Percentiles rank a stretch among this genome's conserved stretches.
phyloP scores from a whole-genome alignment of 345 rosid species.

The Kandelia obovata region DNA sequence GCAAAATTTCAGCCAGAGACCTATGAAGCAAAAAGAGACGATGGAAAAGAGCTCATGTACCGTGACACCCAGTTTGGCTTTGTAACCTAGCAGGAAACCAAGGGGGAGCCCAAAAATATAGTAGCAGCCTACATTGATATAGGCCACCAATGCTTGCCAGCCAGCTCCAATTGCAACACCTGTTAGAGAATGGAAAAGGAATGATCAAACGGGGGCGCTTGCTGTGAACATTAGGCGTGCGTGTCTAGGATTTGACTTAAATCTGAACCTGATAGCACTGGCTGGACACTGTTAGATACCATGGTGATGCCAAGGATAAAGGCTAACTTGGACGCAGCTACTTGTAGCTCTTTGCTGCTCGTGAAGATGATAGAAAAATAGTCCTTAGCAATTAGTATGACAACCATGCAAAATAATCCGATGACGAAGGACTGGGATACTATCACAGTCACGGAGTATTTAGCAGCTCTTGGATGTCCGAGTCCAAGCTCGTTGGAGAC shows the following conservation, averaged over 20 bases:
- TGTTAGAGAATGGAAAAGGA: constrained; percentile 9
- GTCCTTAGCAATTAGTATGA: constrained; percentile 46
- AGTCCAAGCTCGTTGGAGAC: constrained; percentile 79
- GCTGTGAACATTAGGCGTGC: neutral
- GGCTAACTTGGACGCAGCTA: constrained; percentile 54
- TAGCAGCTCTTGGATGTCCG: constrained; percentile 71
- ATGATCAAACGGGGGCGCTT: neutral
- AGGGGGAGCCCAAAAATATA: constrained; percentile 74
- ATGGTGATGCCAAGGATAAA: constrained; percentile 69
- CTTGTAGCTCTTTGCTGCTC: constrained; percentile 44
- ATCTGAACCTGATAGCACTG: constrained; percentile 65
- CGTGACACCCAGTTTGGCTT: constrained; percentile 54
- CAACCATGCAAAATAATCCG: constrained; percentile 60
- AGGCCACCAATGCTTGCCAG: constrained; percentile 86
- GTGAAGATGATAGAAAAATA: constrained; percentile 62
- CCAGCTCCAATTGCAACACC: constrained; percentile 92
- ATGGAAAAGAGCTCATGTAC: constrained; percentile 23
- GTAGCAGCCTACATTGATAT: constrained; percentile 66
- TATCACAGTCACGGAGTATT: constrained; percentile 58
- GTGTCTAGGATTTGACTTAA: neutral
- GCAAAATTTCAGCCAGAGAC: no score
- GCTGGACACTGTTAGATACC: constrained; percentile 84
- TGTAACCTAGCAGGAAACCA: constrained; percentile 69
- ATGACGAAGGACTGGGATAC: constrained; percentile 54
- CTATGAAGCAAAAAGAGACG: neutral